phyloP scores from a whole-genome alignment of 2,329 filamentous ascomycete genomes.

The Hymenoscyphus repandus region DNA sequence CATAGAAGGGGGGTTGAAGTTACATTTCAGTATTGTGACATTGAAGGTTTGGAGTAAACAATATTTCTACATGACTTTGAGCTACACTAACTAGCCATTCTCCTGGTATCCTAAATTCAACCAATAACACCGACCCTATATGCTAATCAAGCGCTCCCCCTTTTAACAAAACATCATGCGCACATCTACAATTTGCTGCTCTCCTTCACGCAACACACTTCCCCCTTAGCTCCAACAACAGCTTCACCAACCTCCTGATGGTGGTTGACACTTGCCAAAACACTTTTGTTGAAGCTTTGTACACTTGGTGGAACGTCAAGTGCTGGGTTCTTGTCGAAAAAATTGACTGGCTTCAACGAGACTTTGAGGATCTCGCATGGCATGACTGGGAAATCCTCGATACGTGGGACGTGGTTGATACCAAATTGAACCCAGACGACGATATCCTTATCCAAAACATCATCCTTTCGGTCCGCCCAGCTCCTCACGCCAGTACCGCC shows the following conservation, averaged over 20 bases:
- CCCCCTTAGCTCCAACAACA: slow-evolving; percentile 16
- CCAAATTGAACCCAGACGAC: slow-evolving; percentile 55
- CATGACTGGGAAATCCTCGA: slow-evolving; percentile 67
- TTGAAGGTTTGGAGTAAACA: slow-evolving; percentile 22
- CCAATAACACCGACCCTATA: not conserved
- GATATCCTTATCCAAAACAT: slow-evolving; percentile 46
- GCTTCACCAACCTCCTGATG: slow-evolving; percentile 17
- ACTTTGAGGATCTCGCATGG: slow-evolving; percentile 52
- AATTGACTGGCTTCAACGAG: slow-evolving; percentile 45
- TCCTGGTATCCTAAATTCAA: slow-evolving; percentile 7
- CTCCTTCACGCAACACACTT: slow-evolving; percentile 24
- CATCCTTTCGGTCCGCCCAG: slow-evolving; percentile 46
- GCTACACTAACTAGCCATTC: slow-evolving; percentile 26
- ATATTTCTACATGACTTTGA: slow-evolving; percentile 27
- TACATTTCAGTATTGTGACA: too few species aligned
- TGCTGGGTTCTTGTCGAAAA: slow-evolving; percentile 47
- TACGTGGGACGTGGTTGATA: slow-evolving; percentile 58
- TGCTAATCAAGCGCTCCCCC: not conserved
- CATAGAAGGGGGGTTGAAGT: too few species aligned
- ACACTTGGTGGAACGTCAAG: slow-evolving; percentile 43
- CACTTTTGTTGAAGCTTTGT: slow-evolving; percentile 38
- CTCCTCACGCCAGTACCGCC: slow-evolving; percentile 47
- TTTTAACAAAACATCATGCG: not conserved
- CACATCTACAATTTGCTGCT: slow-evolving; percentile 18
- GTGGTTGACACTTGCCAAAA: slow-evolving; percentile 18